These are phyloP conservation scores for Cladosporium sp. DNA, from an alignment of 2,329 filamentous ascomycete genomes.

Conservation along the genomic window DNA sequence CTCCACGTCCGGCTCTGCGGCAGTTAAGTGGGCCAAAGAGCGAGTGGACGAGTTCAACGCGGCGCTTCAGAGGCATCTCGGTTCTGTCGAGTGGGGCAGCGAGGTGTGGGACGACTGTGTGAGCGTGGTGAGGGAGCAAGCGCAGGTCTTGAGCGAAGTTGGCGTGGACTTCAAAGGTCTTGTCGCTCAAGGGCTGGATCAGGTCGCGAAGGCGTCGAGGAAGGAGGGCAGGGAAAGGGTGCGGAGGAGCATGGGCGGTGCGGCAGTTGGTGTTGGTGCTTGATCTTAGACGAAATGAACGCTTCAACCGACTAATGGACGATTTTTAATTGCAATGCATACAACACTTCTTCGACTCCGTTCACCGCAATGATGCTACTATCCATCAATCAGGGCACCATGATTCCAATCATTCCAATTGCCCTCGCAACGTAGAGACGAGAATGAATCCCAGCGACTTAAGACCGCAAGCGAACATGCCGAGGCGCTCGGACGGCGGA, in stretches of 20 bases:
- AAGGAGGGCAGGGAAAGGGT: constrained; percentile 11
- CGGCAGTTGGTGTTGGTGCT: background rate
- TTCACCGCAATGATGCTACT: too few relatives aligned
- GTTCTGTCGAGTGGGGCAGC: constrained; percentile 74
- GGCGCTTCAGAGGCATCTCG: constrained; percentile 77
- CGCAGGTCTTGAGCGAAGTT: constrained; percentile 73
- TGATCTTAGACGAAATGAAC: background rate
- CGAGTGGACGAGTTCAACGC: constrained; percentile 88
- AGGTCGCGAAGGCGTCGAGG: constrained; percentile 7
- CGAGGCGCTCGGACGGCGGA: too few relatives aligned
- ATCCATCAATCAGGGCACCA: too few relatives aligned
- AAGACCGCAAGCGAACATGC: too few relatives aligned
- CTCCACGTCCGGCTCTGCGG: constrained; percentile 80
- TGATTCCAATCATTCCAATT: too few relatives aligned
- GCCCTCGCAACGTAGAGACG: too few relatives aligned
- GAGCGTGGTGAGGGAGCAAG: constrained; percentile 75
- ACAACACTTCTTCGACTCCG: too few relatives aligned
- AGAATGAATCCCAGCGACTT: too few relatives aligned
- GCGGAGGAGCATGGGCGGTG: constrained; percentile 9
- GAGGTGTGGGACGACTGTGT: constrained; percentile 80
- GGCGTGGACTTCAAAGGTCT: constrained; percentile 85
- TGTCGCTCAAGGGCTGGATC: constrained; percentile 56
- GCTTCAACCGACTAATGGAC: too few relatives aligned
- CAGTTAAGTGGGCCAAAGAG: constrained; percentile 97
- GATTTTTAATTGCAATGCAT: too few relatives aligned